Evolutionary conservation across 441 rosid species (phyloP), one percentile per base, ranked within the genome.

Genomic region (Capsella rubella): DNA sequence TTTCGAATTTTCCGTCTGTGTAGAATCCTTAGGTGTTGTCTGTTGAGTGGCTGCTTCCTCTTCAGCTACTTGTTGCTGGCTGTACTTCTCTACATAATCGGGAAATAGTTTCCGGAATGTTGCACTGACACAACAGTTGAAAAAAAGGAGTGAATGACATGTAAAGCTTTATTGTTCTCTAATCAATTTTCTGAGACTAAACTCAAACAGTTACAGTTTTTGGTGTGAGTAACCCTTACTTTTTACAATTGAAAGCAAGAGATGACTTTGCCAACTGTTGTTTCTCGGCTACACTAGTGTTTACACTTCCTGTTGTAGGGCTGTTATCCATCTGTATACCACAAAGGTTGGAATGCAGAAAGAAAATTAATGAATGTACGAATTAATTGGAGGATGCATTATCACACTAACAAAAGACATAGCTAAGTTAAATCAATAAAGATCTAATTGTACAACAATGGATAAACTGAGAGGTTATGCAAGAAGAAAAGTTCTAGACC

Each of bases 291-390:
- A 63, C 80, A 49, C 89, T 89, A 6, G 93, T 92, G 78, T 80
- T 93, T 71, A 95, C 97, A 58, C 98, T 92, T 75, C 99, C 99
- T 0, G 98, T 92, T 37, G 99, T 95, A 40, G 99, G 99, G 77
- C 97, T 95, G 77, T 54, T 90, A 80, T 95, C 99, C 96, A 91
- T 89, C 98, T 95, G 83, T 83, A 74, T 31, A 29, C 21, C 45
- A 72, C 66, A 40, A 31, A 21, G 34, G 32, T 25, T 52, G 57
- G 27, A 12, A 27, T 53, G 56, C n/a, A 21, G n/a, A 51, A 11
- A 51, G 1, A 51, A 4, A 51, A 11, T 31, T 32, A n/a, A 15
- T 61, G 6, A 60, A 39, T 2, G 6, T 5, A 59, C 40, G n/a
- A 46, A 32, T 32, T 35, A 4, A 32, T 58, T 32, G 5, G 34